A percentile compares a stretch with the other conserved stretches of the same genome.
These are phyloP conservation scores for Baeospora myosura DNA, from an alignment of 1,284 basidiomycete species.

Conservation along the genomic window DNA sequence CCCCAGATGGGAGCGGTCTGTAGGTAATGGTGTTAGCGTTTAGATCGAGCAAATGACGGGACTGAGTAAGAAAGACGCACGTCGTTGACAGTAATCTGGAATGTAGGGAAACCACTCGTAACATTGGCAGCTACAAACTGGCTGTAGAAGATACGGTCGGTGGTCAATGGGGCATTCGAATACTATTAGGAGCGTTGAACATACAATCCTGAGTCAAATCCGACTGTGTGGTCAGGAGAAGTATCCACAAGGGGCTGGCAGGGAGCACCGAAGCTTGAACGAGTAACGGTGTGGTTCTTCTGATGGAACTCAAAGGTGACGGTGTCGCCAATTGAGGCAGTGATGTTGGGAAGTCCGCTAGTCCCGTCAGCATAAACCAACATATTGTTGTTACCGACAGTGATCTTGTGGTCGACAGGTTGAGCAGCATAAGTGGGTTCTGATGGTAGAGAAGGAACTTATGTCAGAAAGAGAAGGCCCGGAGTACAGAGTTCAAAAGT, in stretches of 20 bases:
- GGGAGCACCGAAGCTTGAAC: constrained; percentile 50
- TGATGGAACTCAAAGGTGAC: constrained; percentile 27
- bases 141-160: constrained; percentile 17
- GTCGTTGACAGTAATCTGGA: constrained; percentile 47
- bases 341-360: constrained; percentile 37
- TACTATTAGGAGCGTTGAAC: constrained; percentile 12
- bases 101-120: constrained; percentile 40
- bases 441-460: constrained; percentile 4
- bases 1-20: constrained; percentile 43
- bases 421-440: constrained; percentile 27
- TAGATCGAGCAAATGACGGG: constrained; percentile 1
- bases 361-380: too few species aligned
- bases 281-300: constrained; percentile 53
- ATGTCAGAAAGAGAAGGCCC: background rate
- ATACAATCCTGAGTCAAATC: constrained; percentile 48
- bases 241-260: constrained; percentile 35
- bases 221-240: constrained; percentile 27
- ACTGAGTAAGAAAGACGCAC: constrained; percentile 23
- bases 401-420: constrained; percentile 31
- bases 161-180: constrained; percentile 1
- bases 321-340: constrained; percentile 38
- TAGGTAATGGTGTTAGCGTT: background rate
- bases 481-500: background rate
- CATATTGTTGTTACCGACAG: constrained; percentile 31
- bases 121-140: constrained; percentile 22